Evolutionary conservation across 306 rosid species (phyloP).

Genomic region (Trifolium subterraneum): DNA sequence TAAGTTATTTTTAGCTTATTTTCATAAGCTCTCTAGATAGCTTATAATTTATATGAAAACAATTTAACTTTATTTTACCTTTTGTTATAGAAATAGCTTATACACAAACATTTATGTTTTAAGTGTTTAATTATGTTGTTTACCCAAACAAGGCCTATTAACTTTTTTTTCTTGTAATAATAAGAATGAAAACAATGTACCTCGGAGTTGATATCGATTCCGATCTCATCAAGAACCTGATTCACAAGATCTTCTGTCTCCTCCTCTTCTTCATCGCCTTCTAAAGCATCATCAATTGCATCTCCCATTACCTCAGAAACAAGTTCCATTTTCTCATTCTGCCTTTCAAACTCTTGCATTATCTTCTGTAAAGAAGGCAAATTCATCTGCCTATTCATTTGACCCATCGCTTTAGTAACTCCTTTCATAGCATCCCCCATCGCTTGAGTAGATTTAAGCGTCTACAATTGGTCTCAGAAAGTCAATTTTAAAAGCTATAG

Average conservation of each 20-base stretch:
- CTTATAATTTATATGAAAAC: neutral
- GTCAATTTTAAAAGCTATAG: constrained; percentile 28
- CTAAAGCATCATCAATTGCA: constrained; percentile 95
- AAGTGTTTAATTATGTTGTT: neutral
- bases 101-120: neutral
- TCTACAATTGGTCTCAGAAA: constrained; percentile 50
- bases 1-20: too few species aligned
- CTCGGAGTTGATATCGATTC: constrained; percentile 78
- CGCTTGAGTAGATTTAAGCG: constrained; percentile 92
- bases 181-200: constrained; percentile 42
- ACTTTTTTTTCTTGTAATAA: neutral
- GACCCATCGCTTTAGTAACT: constrained; percentile 98
- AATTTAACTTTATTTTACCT: neutral
- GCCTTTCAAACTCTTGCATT: constrained; percentile 94
- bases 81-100: neutral
- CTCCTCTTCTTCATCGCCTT: constrained; percentile 97
- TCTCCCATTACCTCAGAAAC: constrained; percentile 89
- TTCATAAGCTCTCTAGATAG: neutral
- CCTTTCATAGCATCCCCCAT: constrained; percentile 99
- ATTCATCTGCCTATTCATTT: constrained; percentile 97
- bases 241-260: constrained; percentile 88
- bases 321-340: constrained; percentile 94
- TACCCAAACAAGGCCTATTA: neutral
- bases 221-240: constrained; percentile 97
- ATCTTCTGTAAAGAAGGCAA: constrained; percentile 90